phyloP scores from a whole-genome alignment of 257 asterid species.

The Galeopsis tetrahit region DNA sequence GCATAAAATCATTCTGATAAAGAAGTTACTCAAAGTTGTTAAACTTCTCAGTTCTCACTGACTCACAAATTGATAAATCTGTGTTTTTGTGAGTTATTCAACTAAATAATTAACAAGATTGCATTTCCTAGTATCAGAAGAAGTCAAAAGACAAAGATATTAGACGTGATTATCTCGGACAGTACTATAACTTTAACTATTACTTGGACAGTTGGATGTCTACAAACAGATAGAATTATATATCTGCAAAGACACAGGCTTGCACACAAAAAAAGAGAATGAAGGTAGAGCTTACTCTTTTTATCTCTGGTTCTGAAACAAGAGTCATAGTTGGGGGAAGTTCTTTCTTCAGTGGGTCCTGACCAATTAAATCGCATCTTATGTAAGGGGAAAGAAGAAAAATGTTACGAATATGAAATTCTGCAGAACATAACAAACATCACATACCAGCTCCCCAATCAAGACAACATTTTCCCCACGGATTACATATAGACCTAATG shows the following conservation, averaged over 20 bases:
- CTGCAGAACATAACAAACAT: constrained; percentile 17
- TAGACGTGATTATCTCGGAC: constrained; percentile 1
- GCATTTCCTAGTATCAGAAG: not conserved
- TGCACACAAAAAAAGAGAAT: not conserved
- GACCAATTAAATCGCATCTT: constrained; percentile 32
- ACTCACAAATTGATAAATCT: not conserved
- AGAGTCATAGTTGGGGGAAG: constrained; percentile 85
- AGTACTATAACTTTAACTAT: not conserved
- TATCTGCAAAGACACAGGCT: not conserved
- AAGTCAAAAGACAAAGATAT: not conserved
- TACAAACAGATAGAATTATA: not conserved
- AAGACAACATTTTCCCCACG: constrained; percentile 98
- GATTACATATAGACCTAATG: constrained; percentile 86
- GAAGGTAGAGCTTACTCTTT: constrained; percentile 57
- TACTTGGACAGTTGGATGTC: not conserved
- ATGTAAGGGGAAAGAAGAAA: constrained; percentile 8
- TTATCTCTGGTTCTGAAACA: constrained; percentile 79
- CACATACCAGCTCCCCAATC: constrained; percentile 93
- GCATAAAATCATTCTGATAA: not conserved
- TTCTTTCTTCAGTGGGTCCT: constrained; percentile 87
- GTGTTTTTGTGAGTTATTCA: not conserved
- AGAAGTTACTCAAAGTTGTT: not conserved
- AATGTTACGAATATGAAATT: not conserved
- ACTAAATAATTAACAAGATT: not conserved
- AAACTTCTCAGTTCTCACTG: constrained; percentile 2